Percentiles rank a stretch among this genome's conserved stretches.
phyloP scores from a whole-genome alignment of 768 basidiomycete genomes.

The Suillus americanus region DNA sequence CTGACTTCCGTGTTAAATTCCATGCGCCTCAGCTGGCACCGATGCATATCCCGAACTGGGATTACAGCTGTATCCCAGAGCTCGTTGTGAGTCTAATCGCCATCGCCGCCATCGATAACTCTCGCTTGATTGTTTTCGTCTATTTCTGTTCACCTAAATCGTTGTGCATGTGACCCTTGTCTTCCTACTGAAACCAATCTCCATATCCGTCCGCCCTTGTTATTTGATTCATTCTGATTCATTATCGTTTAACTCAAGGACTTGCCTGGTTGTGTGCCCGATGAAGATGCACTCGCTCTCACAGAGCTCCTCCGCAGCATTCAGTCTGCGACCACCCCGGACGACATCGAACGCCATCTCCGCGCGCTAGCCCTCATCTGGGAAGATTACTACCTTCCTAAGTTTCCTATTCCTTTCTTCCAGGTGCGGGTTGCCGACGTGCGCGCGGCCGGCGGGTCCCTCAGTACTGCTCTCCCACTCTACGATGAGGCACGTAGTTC shows the following conservation, averaged over 20 bases:
- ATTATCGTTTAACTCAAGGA: slow-evolving; percentile 12
- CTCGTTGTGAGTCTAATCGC: slow-evolving; percentile 24
- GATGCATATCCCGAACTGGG: slow-evolving; percentile 26
- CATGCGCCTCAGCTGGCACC: slow-evolving; percentile 31
- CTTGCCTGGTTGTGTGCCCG: slow-evolving; percentile 21
- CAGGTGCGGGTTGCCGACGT: slow-evolving; percentile 33
- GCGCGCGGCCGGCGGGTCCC: slow-evolving; percentile 29
- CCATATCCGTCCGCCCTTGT: not conserved
- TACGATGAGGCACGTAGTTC: slow-evolving; percentile 28
- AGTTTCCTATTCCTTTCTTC: slow-evolving; percentile 30
- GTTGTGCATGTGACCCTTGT: slow-evolving; percentile 1
- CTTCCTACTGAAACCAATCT: not conserved
- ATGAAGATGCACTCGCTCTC: slow-evolving; percentile 22
- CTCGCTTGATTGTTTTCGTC: not conserved
- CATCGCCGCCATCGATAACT: slow-evolving; percentile 1
- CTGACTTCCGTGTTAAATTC: slow-evolving; percentile 26
- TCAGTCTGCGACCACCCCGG: slow-evolving; percentile 14
- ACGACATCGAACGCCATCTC: slow-evolving; percentile 20
- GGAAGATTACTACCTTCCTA: slow-evolving; percentile 33
- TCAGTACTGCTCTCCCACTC: slow-evolving; percentile 28
- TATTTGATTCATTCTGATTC: not conserved
- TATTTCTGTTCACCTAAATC: not conserved
- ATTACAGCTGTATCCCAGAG: slow-evolving; percentile 25
- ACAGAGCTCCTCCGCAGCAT: slow-evolving; percentile 16
- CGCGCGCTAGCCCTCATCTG: slow-evolving; percentile 29